Base-by-base conservation (phyloP, 2,329 filamentous ascomycete genomes). In the Zopfia rhizophila region DNA sequence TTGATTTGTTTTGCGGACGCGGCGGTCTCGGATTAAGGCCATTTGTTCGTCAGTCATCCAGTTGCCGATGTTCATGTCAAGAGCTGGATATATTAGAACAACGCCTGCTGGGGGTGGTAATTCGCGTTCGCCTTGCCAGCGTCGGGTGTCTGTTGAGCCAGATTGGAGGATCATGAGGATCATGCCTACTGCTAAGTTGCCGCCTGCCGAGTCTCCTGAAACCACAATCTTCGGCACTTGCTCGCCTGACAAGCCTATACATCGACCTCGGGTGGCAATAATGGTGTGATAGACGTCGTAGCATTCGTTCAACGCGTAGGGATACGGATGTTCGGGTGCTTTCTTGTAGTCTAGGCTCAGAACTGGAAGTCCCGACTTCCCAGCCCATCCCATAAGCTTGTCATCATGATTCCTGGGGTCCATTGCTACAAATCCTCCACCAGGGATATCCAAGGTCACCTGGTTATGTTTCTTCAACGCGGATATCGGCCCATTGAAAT, bases 21-120 rank as follows among this genome's bases (percentile, higher is more conserved):
- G 83, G 8, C 91, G 85, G 53, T 96, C 92, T 55, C 91, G 87
- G 53, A 99, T 96, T 50, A 99, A 76, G 0, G 90, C 85, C 90
- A 97, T 96, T 68, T 99, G 92, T 70, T 97, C 93, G 61, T 97
- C 93, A 0, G 90, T 92, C 92, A 99, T 97, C 94, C 94, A 99
- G 70, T 92, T 97, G 25, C 91, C 91, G 56, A 97, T 97, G 63
- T 96, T 97, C 89, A 97, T 91, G 63, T 97, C 94, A 48, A 99
- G 76, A 0, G 88, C 87, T 1, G 94, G 94, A 63, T 99, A 99
- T 47, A 95, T 86, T 36, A 96, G 79, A 0, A 97, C 80, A 6
- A 97, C 73, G 0, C 91, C 93, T 39, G 89, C 88, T 0, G 94
- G 94, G 0, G 91, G 88, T 5, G 96, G 78, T 2, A 84, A 67